Evolutionary conservation across 805 yeast species (phyloP), one percentile per base, ranked within the genome.

Genomic region (Metschnikowia shivogae): DNA sequence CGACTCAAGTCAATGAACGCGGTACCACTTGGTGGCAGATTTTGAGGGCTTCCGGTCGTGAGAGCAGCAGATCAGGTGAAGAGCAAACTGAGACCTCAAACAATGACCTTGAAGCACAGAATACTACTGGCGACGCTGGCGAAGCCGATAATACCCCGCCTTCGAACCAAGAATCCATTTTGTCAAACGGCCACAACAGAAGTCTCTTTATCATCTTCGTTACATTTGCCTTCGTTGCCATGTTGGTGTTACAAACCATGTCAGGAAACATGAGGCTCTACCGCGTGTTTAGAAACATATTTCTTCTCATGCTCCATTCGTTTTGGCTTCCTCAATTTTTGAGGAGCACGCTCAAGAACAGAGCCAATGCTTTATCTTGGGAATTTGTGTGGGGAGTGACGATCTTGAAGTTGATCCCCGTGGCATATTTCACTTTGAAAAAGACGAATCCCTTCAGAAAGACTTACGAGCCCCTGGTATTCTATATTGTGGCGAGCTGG

Each of bases 241-340:
- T 87, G 54, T 47, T 84, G 1, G 63, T 84, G 0, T 45, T 84
- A 40, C 81, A 78, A 53, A 43, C 53, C 8, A 40, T 40, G 74
- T 84, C 78, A 37, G 86, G 93, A 95, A 82, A 89, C 34, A 70
- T 70, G 17, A 65, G 60, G 14, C 65, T 77, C 32, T 66, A 96
- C 44, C 62, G 61, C 24, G 53, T 69, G 1, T 78, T 82, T 56
- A 96, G 89, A 58, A 80, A 76, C 45, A 42, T 75, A 4, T 64
- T 77, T 1, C 60, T 84, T 8, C 48, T 81, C 1, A 40, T 73
- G 1, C 54, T 84, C 26, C 85, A 81, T 60, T 85, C 95, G 1
- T 83, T 78, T 54, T 89, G 97, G 97, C 53, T 86, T 12, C 97
- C 97, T 1, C 98, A 90, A 62, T 83, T 87, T 35, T 82, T 81